A percentile compares a stretch with the other conserved stretches of the same genome.
phyloP scores from a whole-genome alignment of 768 basidiomycete genomes.

The Mycena galopus region DNA sequence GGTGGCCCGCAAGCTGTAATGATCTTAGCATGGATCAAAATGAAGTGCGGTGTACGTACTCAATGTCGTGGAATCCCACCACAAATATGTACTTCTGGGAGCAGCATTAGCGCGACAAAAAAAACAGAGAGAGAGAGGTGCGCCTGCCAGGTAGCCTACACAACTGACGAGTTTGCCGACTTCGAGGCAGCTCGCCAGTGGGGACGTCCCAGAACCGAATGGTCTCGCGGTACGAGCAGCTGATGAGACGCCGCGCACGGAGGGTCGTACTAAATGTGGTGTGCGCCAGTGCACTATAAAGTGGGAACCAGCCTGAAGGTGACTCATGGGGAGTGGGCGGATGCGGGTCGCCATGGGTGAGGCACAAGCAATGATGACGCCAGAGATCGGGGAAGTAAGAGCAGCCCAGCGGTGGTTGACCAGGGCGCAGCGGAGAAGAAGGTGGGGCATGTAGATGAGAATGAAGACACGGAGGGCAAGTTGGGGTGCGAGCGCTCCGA shows the following conservation, averaged over 20 bases:
- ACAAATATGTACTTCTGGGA: conserved; percentile 88
- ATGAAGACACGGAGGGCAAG: conserved; percentile 75
- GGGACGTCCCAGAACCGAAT: conserved; percentile 93
- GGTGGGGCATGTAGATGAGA: conserved; percentile 48
- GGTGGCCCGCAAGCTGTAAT: conserved; percentile 82
- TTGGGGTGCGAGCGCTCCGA: conserved; percentile 77
- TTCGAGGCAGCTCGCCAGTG: conserved; percentile 68
- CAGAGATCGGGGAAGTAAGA: conserved; percentile 76
- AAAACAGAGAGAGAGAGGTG: conserved; percentile 43
- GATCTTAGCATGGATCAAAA: not conserved
- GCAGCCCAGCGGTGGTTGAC: conserved; percentile 60
- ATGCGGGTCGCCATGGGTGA: conserved; percentile 80
- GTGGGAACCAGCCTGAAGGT: conserved; percentile 81
- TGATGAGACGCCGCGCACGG: conserved; percentile 85
- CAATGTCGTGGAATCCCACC: conserved; percentile 93
- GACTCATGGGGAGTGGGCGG: conserved; percentile 71
- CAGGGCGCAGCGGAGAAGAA: conserved; percentile 46
- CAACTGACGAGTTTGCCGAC: conserved; percentile 94
- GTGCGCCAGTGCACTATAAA: conserved; percentile 87
- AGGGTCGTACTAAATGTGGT: conserved; percentile 91
- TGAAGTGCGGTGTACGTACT: conserved; percentile 59
- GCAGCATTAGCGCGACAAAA: not conserved
- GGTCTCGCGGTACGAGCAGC: conserved; percentile 92
- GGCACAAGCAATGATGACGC: conserved; percentile 79
- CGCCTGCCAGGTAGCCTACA: conserved; percentile 86